Evolutionary conservation across 345 rosid genomes (phyloP).

Genomic region (Eucalyptus sideroxylon): DNA sequence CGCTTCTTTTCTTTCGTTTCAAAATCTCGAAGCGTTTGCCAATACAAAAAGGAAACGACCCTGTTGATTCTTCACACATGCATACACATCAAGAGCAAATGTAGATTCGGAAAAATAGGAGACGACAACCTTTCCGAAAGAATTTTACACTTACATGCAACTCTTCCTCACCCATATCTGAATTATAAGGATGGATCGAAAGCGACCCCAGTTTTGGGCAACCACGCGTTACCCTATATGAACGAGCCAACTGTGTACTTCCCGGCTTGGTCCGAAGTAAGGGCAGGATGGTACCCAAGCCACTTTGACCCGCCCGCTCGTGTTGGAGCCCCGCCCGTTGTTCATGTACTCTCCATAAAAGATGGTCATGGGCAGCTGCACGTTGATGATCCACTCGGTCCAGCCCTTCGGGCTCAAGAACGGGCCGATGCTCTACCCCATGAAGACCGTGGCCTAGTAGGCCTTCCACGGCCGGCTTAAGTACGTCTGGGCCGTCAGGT

Average conservation of each 20-base stretch:
- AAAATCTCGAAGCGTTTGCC: not conserved
- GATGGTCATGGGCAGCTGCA: conserved; percentile 47
- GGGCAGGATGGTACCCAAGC: conserved; percentile 39
- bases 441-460: conserved; percentile 48
- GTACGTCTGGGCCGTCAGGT: conserved; percentile 36
- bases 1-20: not conserved
- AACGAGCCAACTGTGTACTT: conserved; percentile 31
- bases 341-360: conserved; percentile 62
- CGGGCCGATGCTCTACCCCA: conserved; percentile 41
- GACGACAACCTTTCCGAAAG: not conserved
- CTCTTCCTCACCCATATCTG: not conserved
- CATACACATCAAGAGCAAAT: not conserved
- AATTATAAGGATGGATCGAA: conserved; percentile 13
- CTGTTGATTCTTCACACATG: not conserved
- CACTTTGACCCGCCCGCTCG: conserved; percentile 32
- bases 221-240: conserved; percentile 43
- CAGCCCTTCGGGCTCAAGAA: conserved; percentile 43
- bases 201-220: conserved; percentile 20
- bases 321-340: conserved; percentile 39
- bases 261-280: conserved; percentile 22
- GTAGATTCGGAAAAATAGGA: not conserved
- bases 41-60: not conserved
- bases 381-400: conserved; percentile 39
- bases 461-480: conserved; percentile 75
- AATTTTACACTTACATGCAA: not conserved